Evolutionary conservation across 2,329 filamentous ascomycete genomes (phyloP), one percentile per base, ranked within the genome.

Genomic region (Didymella keratinophila): DNA sequence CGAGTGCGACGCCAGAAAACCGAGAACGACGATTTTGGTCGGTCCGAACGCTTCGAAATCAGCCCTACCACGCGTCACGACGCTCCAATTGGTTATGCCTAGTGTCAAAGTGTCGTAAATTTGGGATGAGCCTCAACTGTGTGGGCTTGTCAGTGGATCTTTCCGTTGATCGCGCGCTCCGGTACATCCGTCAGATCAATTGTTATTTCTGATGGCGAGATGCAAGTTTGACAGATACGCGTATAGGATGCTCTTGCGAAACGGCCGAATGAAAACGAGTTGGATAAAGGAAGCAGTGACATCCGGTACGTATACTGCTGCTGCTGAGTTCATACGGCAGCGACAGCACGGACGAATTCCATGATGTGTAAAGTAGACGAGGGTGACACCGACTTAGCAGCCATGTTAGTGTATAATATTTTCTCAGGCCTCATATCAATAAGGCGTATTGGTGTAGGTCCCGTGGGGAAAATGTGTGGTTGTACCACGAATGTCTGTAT

Each of bases 1-100:
- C 58, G 58, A 61, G 46, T 37, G 52, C 60, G 56, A 52, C 32
- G 32, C 32, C 32, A 36, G 32, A 36, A 36, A 36, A 36, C 32
- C 32, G 32, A 36, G 32, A 53, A 44, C 55, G 55, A 58, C 14
- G 30, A 30, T 34, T 50, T 42, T 46, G 28, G 51, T 56, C 53
- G 44, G 51, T 32, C 45, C 34, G 58, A 58, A 52, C n/a, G 20
- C 23, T 39, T 44, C 20, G 8, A 45, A 48, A 9, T 37, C 55
- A 58, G 49, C 55, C 55, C 55, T 58, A 53, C 44, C 28, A 41
- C 44, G 2, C 53, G 16, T 41, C 18, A 43, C 10, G 7, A 32
- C 18, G 18, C 25, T 30, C 12, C 39, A 20, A 49, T 48, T 52
- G 44, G 49, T 7, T 27, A 25, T 44, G 44, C 18, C 21, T 39